phyloP scores from a whole-genome alignment of 1,139 yeast genomes.

The Debaryomyces coudertii region DNA sequence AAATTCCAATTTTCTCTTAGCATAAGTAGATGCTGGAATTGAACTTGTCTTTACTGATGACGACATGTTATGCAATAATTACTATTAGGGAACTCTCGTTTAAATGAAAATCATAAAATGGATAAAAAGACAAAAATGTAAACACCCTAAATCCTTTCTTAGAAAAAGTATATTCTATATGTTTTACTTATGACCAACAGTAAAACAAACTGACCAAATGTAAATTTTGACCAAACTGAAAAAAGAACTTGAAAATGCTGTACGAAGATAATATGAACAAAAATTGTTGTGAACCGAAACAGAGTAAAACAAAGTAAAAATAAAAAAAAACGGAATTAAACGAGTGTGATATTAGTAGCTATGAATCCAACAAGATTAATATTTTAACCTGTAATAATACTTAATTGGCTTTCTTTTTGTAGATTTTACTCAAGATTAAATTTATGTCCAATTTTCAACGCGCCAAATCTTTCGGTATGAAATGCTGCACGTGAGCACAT shows the following conservation, averaged over 20 bases:
- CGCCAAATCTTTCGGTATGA: constrained; percentile 4
- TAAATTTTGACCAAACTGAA: constrained; percentile 5
- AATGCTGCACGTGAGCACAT: constrained; percentile 3
- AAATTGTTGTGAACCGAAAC: constrained; percentile 1
- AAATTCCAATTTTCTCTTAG: constrained; percentile 31
- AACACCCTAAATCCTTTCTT: constrained; percentile 4
- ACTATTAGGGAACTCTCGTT: constrained; percentile 7
- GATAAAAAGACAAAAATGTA: constrained; percentile 8
- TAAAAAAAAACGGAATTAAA: constrained; percentile 2
- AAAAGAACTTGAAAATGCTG: constrained; percentile 4
- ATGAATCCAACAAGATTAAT: constrained; percentile 1
- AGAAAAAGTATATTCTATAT: not conserved
- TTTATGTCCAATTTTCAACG: constrained; percentile 7
- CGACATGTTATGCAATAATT: constrained; percentile 13
- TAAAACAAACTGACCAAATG: constrained; percentile 5
- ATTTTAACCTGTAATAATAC: not conserved
- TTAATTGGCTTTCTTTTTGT: constrained; percentile 1
- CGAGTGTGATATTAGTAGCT: constrained; percentile 5
- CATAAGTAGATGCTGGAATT: constrained; percentile 17
- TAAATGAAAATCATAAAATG: constrained; percentile 1
- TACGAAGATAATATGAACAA: constrained; percentile 5
- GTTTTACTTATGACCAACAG: constrained; percentile 3
- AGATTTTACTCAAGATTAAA: not conserved
- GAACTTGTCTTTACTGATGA: constrained; percentile 8
- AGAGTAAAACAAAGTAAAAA: constrained; percentile 8